Conservation (phyloP, 1,284 basidiomycete genomes). For the Phellopilus nigrolimitatus region DNA sequence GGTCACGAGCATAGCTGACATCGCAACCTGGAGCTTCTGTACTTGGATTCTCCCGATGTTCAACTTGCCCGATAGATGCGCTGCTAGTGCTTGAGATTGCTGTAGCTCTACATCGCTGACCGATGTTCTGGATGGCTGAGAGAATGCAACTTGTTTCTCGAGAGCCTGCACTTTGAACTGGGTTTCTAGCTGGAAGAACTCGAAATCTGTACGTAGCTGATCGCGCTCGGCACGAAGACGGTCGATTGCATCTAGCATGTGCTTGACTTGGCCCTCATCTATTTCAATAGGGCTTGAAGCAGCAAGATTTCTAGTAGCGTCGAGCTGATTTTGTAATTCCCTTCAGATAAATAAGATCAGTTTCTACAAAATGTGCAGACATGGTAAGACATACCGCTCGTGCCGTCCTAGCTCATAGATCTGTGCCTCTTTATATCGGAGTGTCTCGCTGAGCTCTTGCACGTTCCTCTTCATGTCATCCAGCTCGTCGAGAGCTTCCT, state of each 20-base stretch:
- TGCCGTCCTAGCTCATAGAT: conserved; percentile 26
- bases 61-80: neutral
- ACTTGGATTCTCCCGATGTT: neutral
- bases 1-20: conserved; percentile 3
- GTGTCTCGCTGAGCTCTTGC: conserved; percentile 26
- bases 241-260: conserved; percentile 55
- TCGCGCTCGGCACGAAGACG: conserved; percentile 71
- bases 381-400: conserved; percentile 21
- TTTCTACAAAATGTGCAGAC: neutral
- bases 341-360: conserved; percentile 17
- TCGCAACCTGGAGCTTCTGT: conserved; percentile 1
- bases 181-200: conserved; percentile 70
- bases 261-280: conserved; percentile 39
- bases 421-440: conserved; percentile 30
- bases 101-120: conserved; percentile 13
- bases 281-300: conserved; percentile 13
- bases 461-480: conserved; percentile 33
- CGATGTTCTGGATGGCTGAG: conserved; percentile 23
- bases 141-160: conserved; percentile 46
- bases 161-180: conserved; percentile 61
- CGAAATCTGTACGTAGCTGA: conserved; percentile 55
- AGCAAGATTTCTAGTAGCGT: conserved; percentile 5
- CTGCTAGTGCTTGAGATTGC: neutral
- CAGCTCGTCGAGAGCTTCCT: conserved; percentile 41
- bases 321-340: conserved; percentile 23